A percentile compares a stretch with the other conserved stretches of the same genome.
phyloP scores from a whole-genome alignment of 2,329 filamentous ascomycete species.

The Sporothrix euskadiensis region DNA sequence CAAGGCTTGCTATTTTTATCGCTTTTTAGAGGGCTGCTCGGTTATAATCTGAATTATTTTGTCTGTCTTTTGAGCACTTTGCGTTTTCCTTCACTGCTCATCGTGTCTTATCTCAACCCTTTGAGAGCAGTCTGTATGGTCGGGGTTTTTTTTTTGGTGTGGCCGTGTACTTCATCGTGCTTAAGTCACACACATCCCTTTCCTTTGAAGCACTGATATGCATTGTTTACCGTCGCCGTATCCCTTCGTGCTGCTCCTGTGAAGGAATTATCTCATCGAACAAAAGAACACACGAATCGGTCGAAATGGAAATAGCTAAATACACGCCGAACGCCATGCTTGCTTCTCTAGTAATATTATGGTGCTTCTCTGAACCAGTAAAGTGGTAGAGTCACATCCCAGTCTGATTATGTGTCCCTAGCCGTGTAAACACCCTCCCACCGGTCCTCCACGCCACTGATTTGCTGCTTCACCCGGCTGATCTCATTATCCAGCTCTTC shows the following conservation, averaged over 20 bases:
- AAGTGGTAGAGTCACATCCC: neutral
- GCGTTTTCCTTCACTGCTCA: too few relatives aligned
- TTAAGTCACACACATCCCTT: too few relatives aligned
- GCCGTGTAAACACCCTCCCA: slow-evolving; percentile 56
- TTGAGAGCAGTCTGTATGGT: too few relatives aligned
- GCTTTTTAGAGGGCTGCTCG: too few relatives aligned
- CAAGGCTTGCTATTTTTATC: neutral
- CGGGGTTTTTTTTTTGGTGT: too few relatives aligned
- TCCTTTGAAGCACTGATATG: too few relatives aligned
- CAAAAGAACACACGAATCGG: neutral
- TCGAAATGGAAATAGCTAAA: neutral
- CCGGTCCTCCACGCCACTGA: slow-evolving; percentile 64
- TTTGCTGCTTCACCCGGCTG: slow-evolving; percentile 62
- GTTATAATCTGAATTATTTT: neutral
- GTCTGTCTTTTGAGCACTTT: neutral
- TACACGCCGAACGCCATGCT: slow-evolving; percentile 15
- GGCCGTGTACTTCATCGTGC: too few relatives aligned
- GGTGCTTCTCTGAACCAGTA: neutral
- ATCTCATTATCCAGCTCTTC: slow-evolving; percentile 83
- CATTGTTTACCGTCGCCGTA: too few relatives aligned
- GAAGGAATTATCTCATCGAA: neutral
- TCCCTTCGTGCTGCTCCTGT: neutral
- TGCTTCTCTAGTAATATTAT: neutral
- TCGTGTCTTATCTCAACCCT: too few relatives aligned
- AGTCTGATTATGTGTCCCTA: slow-evolving; percentile 3